phyloP scores from a whole-genome alignment of 2,329 filamentous ascomycete species.

The Sarocladiaceae sp. region DNA sequence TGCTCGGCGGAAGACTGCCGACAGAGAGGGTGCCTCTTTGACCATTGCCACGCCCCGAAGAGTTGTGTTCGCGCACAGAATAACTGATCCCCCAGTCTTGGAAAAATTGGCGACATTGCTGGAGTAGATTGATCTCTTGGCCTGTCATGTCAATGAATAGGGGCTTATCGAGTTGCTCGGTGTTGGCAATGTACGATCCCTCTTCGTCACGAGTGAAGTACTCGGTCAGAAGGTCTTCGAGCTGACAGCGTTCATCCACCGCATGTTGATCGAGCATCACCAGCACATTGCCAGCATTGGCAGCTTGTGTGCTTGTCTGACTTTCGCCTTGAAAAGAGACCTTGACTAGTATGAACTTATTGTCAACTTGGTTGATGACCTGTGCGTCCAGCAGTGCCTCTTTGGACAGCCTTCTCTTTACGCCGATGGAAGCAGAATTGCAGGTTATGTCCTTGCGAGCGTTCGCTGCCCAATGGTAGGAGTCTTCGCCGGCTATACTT shows the following conservation, averaged over 20 bases:
- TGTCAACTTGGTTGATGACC: conserved; percentile 79
- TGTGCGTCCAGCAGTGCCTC: conserved; percentile 53
- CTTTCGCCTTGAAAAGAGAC: conserved; percentile 30
- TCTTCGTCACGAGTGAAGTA: conserved; percentile 37
- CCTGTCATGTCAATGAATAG: conserved; percentile 61
- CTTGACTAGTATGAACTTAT: conserved; percentile 79
- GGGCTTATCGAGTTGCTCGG: conserved; percentile 42
- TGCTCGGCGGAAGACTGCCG: conserved; percentile 57
- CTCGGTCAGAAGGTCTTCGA: conserved; percentile 64
- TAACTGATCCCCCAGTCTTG: conserved; percentile 71
- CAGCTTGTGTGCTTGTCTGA: conserved; percentile 16
- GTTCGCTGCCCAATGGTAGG: background rate
- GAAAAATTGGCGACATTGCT: conserved; percentile 52
- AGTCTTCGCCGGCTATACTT: background rate
- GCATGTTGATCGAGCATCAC: conserved; percentile 91
- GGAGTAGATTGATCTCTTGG: conserved; percentile 58
- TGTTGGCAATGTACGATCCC: conserved; percentile 18
- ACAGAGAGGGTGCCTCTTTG: conserved; percentile 12
- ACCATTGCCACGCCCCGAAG: conserved; percentile 43
- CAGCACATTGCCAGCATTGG: conserved; percentile 52
- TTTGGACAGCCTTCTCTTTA: conserved; percentile 55
- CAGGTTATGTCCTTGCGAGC: conserved; percentile 11
- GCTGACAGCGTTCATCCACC: conserved; percentile 79
- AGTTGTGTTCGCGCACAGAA: conserved; percentile 28
- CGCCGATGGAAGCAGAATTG: conserved; percentile 20